Conservation (phyloP, 495 filamentous ascomycete species). For the Letharia columbiana region DNA sequence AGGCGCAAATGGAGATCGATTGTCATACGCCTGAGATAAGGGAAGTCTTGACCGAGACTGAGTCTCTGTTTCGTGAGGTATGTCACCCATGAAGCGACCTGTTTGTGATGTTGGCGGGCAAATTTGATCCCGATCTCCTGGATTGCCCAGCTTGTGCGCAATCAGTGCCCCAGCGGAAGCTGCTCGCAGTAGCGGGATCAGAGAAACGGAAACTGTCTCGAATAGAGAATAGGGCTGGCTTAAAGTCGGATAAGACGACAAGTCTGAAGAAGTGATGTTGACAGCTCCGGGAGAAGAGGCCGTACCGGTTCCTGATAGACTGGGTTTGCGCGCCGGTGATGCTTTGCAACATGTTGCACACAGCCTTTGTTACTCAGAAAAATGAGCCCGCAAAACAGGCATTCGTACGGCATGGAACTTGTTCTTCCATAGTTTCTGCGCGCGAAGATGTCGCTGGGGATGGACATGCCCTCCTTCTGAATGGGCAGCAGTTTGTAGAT, state of each 20-base stretch:
- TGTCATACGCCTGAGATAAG: background rate
- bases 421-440: background rate
- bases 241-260: background rate
- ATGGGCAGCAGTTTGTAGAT: conserved; percentile 1
- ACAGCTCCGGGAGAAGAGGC: background rate
- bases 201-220: background rate
- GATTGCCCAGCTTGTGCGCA: background rate
- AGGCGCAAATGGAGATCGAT: background rate
- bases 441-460: background rate
- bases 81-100: background rate
- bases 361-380: background rate
- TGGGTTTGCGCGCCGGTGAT: background rate
- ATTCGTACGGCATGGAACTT: background rate
- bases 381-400: background rate
- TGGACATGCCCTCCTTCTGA: background rate
- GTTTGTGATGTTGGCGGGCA: background rate
- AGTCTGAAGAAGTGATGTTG: background rate
- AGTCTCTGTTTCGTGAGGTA: background rate
- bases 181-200: background rate
- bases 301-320: background rate
- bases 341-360: background rate
- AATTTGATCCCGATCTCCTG: background rate
- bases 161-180: background rate
- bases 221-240: conserved; percentile 5
- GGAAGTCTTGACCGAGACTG: conserved; percentile 3